Evolutionary conservation across 2,329 filamentous ascomycete genomes (phyloP).

Genomic region (Ceratocystis albifundus): DNA sequence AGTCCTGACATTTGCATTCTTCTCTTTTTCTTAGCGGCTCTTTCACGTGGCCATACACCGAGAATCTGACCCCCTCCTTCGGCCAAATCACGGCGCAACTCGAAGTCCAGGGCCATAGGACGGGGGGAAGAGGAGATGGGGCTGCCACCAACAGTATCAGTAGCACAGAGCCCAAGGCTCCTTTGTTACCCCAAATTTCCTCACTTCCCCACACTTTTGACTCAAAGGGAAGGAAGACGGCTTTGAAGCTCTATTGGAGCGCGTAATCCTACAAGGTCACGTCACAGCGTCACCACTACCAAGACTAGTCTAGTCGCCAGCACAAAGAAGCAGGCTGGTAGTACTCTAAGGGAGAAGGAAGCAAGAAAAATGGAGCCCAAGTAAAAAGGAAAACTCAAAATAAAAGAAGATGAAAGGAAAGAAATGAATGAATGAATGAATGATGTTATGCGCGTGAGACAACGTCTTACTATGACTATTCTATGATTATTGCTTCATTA

Average conservation of each 20-base stretch:
- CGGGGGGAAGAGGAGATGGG: not conserved
- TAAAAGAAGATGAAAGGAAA: too few species aligned
- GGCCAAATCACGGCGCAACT: slow-evolving; percentile 12
- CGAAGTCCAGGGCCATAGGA: not conserved
- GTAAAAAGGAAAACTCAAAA: too few species aligned
- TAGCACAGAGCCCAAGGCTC: slow-evolving; percentile 6
- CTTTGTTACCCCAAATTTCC: slow-evolving; percentile 10
- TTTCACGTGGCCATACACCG: slow-evolving; percentile 2
- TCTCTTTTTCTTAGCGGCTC: slow-evolving; percentile 1
- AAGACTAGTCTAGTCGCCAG: too few species aligned
- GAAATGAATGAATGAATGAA: too few species aligned
- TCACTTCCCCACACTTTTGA: slow-evolving; percentile 5
- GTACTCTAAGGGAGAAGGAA: too few species aligned
- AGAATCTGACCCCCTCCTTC: slow-evolving; percentile 13
- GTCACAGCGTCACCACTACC: too few species aligned
- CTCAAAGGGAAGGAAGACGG: slow-evolving; percentile 2
- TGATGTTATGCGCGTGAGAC: too few species aligned
- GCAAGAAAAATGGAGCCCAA: too few species aligned
- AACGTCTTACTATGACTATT: too few species aligned
- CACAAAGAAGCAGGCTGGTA: too few species aligned
- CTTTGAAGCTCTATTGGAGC: slow-evolving; percentile 2
- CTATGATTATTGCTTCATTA: too few species aligned
- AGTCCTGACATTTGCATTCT: not conserved
- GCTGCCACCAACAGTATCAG: not conserved
- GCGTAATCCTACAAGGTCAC: slow-evolving; percentile 7